A percentile compares a stretch with the other conserved stretches of the same genome.
These are phyloP conservation scores for Neonectria magnoliae DNA, from an alignment of 2,329 filamentous ascomycete genomes.

Conservation along the genomic window DNA sequence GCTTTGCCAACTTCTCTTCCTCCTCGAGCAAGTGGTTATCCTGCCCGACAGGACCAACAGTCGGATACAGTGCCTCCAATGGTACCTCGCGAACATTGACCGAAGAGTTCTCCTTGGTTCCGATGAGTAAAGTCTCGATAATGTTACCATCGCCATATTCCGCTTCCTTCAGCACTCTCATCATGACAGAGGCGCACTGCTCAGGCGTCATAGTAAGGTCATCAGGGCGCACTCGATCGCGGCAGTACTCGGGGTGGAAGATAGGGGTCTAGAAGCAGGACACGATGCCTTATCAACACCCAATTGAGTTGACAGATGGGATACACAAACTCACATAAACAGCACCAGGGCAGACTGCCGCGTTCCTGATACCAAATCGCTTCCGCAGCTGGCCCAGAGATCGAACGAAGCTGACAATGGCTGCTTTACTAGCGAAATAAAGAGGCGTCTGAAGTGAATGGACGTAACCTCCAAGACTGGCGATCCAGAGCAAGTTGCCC, in stretches of 20 bases:
- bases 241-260: constrained; percentile 23
- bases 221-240: constrained; percentile 13
- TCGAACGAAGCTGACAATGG: not conserved
- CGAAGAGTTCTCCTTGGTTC: not conserved
- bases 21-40: constrained; percentile 1
- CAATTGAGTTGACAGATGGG: not conserved
- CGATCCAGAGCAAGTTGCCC: not conserved
- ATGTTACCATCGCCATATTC: not conserved
- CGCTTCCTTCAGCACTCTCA: not conserved
- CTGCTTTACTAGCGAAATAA: not conserved
- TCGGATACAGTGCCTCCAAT: constrained; percentile 17
- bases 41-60: constrained; percentile 7
- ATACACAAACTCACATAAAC: not conserved
- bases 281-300: not conserved
- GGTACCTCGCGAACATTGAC: not conserved
- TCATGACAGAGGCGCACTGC: not conserved
- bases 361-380: not conserved
- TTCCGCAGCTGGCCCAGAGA: not conserved
- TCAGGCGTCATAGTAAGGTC: constrained; percentile 15
- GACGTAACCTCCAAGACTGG: not conserved
- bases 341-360: not conserved
- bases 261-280: constrained; percentile 13
- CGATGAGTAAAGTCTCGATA: not conserved
- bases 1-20: not conserved
- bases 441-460: not conserved